A percentile compares a stretch with the other conserved stretches of the same genome.
Conservation (phyloP, 495 filamentous ascomycete species). For the Lasiosphaeris hirsuta region DNA sequence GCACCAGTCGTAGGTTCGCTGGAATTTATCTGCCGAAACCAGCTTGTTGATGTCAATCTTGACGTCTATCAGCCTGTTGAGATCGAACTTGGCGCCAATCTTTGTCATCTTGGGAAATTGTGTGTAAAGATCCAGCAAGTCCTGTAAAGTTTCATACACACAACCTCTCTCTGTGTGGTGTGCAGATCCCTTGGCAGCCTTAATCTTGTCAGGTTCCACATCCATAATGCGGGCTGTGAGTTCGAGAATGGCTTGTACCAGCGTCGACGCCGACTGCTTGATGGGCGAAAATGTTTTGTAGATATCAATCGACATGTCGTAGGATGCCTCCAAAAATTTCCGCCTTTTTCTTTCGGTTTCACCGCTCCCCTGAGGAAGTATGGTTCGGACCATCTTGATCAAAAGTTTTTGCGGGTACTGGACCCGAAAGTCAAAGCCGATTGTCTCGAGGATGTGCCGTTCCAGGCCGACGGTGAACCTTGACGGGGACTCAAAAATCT, state of each 20-base stretch:
- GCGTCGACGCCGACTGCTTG: constrained; percentile 75
- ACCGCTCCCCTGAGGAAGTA: constrained; percentile 31
- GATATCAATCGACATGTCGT: constrained; percentile 79
- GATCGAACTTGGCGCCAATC: constrained; percentile 64
- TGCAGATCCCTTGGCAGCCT: constrained; percentile 27
- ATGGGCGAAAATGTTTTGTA: constrained; percentile 91
- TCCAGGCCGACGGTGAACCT: constrained; percentile 84
- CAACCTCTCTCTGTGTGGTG: constrained; percentile 64
- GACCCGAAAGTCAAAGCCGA: constrained; percentile 90
- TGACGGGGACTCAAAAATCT: constrained; percentile 75
- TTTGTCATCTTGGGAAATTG: constrained; percentile 70
- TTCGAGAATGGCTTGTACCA: constrained; percentile 80
- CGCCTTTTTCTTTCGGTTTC: constrained; percentile 23
- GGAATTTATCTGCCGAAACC: constrained; percentile 37
- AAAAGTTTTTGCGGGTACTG: constrained; percentile 82
- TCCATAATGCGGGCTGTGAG: constrained; percentile 67
- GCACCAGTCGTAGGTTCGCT: constrained; percentile 43
- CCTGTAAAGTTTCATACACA: constrained; percentile 81
- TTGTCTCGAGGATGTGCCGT: constrained; percentile 87
- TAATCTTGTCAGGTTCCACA: constrained; percentile 43
- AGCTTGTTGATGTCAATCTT: constrained; percentile 84
- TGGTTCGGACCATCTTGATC: constrained; percentile 64
- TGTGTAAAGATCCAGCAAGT: constrained; percentile 80
- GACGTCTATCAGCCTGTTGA: constrained; percentile 74
- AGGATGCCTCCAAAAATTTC: constrained; percentile 60